Evolutionary conservation across 106 monocot species (phyloP), one percentile per base, ranked within the genome.

Genomic region (Apostasia shenzhenica): DNA sequence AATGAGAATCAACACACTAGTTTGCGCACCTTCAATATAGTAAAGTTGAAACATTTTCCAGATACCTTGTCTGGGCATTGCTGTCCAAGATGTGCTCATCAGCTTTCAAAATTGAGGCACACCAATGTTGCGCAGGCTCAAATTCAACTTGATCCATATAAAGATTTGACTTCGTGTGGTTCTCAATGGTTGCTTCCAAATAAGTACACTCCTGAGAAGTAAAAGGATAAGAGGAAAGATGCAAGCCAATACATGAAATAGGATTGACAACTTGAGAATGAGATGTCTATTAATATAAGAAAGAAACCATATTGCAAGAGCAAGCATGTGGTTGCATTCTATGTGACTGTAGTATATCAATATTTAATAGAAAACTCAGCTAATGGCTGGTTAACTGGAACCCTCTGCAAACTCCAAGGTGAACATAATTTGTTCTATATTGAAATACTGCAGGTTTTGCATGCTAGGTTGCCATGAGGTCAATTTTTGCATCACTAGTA

Each of bases 111-210:
- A 85, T 69, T 54, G 84, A 85, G 58, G 87, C 78, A 66, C 44
- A 80, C 95, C 92, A 97, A 74, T 82, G 37, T 59, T 60, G 82
- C 53, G 92, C 72, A 49, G 95, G 95, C 71, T 97, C 89, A 68
- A 97, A 92, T 10, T 97, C 95, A 54, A 97, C 89, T 87, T 97
- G 95, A 72, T 97, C 95, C 95, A 97, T 92, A 53, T 85, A 86
- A 75, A 97, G 92, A 48, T 92, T 92, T 12, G 92, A 84, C 61
- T 97, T 97, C 54, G 95, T 97, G 75, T 97, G 95, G 66, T 97
- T 97, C 83, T 97, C 95, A 75, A 97, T 84, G 84, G 92, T 92
- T 57, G 92, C 89, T 73, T 97, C 95, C 79, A 97, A 68, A 85
- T 78, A 89, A 70, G 89, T 97, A 70, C 55, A 86, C 3, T 87